Base-by-base conservation (phyloP, 1,284 basidiomycete species). In the Macrocystidia cucumis region DNA sequence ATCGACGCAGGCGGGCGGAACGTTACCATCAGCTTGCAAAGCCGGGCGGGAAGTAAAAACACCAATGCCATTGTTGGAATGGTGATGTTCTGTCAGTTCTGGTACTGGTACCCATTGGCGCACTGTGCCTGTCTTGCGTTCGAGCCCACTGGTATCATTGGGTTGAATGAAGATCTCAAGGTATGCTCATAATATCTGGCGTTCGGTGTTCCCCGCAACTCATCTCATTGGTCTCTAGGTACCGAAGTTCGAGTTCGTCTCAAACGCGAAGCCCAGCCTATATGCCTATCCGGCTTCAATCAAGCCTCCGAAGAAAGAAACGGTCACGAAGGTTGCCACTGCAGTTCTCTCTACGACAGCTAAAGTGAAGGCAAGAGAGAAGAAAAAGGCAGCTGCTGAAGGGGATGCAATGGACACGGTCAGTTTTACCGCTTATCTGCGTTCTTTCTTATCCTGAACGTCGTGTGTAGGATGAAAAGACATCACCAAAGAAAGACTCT, bases 91-190 rank as follows among this genome's bases (percentile, higher is more conserved):
- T 90, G 86, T 51, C 93, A 98, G 57, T 97, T 97, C 63, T 98
- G 93, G 93, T 97, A 97, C 57, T 98, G 93, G 93, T 98, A 92
- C 62, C 93, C 93, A 22, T 67, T 97, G 18, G 91, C 91, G n/a
- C 92, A 96, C 52, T 91, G 87, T 48, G 83, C 89, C 11, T 87
- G 83, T 49, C 65, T 98, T 44, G 83, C 91, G 1, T 96, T 98
- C 59, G 84, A 89, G 43, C 91, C 93, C 2, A 97, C 93, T 9
- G 90, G 86, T 8, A 82, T 97, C 42, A 92, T 98, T 49, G 92
- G 89, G 16, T 61, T 97, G 37, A 84, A 91, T 50, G 78, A 73
- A 41, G 76, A 91, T 44, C 65, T 96, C 35, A 84, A 88, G 69
- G 86, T 91, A 46, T 37, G 63, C 40, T 3, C 34, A 43, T 14